These are phyloP conservation scores for Ganoderma meredithae DNA, from an alignment of 1,284 basidiomycete genomes.

Conservation along the genomic window DNA sequence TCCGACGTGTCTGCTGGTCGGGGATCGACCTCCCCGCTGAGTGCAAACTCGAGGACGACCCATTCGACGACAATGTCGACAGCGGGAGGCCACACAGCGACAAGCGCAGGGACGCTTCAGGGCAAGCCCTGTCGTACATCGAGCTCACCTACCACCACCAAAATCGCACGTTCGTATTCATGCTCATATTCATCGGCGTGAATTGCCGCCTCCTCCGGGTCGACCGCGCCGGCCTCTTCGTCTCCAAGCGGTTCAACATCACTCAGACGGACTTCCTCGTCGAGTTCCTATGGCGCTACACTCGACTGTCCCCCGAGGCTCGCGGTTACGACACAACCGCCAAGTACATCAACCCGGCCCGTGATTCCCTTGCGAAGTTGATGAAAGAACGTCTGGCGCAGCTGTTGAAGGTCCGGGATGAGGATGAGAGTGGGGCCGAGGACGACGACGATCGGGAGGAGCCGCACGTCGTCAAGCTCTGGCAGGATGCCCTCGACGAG, in stretches of 20 bases:
- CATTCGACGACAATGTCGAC: conserved; percentile 11
- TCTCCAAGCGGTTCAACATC: conserved; percentile 25
- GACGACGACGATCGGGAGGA: not conserved
- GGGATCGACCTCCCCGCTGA: conserved; percentile 19
- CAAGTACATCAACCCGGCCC: not conserved
- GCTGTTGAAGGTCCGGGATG: not conserved
- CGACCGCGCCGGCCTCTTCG: conserved; percentile 23
- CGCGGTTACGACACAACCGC: conserved; percentile 27
- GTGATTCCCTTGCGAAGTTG: not conserved
- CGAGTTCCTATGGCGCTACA: conserved; percentile 27
- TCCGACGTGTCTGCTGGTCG: conserved; percentile 13
- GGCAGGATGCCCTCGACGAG: conserved; percentile 7
- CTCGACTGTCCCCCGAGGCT: not conserved
- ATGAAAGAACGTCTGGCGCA: not conserved
- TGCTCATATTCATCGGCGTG: conserved; percentile 21
- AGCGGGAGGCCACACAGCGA: not conserved
- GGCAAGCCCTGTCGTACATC: conserved; percentile 21
- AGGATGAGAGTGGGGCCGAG: too few species aligned
- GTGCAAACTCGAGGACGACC: conserved; percentile 18
- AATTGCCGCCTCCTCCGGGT: conserved; percentile 20
- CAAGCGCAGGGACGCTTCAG: conserved; percentile 1
- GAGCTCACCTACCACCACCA: conserved; percentile 21
- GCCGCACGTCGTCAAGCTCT: conserved; percentile 8
- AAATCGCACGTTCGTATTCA: conserved; percentile 15
- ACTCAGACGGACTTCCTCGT: conserved; percentile 7